These are phyloP conservation scores for Yamadazyma taylorii DNA, from an alignment of 1,139 yeast species.

Conservation along the genomic window DNA sequence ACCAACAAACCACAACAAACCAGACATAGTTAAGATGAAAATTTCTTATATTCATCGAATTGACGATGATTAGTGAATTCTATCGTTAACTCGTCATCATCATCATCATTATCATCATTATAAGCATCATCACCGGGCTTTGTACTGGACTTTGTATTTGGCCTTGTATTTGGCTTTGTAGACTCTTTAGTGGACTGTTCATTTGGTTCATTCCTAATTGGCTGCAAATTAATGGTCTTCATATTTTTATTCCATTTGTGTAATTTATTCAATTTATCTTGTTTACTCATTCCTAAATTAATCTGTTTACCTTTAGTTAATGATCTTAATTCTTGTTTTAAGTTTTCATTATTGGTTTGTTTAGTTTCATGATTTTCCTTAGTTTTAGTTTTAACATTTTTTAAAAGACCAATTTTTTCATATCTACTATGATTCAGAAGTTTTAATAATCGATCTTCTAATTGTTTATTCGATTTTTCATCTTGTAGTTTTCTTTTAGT, in stretches of 20 bases:
- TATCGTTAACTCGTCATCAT: neutral
- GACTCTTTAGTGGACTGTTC: too few species aligned
- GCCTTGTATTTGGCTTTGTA: slow-evolving; percentile 55
- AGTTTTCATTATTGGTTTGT: slow-evolving; percentile 1
- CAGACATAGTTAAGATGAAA: neutral
- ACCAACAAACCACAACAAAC: too few species aligned
- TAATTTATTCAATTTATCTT: slow-evolving; percentile 12
- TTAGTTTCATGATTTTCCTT: slow-evolving; percentile 2
- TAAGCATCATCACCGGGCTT: neutral
- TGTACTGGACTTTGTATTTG: neutral
- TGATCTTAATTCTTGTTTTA: slow-evolving; percentile 11
- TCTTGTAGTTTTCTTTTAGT: slow-evolving; percentile 33
- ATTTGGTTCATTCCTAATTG: slow-evolving; percentile 1
- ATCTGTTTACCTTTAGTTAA: slow-evolving; percentile 13
- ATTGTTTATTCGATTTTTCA: slow-evolving; percentile 32
- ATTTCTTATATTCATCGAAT: neutral
- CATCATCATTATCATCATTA: neutral
- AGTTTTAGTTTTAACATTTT: slow-evolving; percentile 4
- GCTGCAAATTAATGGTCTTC: slow-evolving; percentile 1
- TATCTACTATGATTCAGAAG: slow-evolving; percentile 14
- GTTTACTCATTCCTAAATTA: slow-evolving; percentile 15
- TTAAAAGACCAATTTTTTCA: slow-evolving; percentile 15
- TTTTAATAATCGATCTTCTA: slow-evolving; percentile 30
- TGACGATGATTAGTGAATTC: neutral
- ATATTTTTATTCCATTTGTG: slow-evolving; percentile 14